Base-by-base conservation (phyloP, 495 filamentous ascomycete species). In the Lophiostoma macrostomum region DNA sequence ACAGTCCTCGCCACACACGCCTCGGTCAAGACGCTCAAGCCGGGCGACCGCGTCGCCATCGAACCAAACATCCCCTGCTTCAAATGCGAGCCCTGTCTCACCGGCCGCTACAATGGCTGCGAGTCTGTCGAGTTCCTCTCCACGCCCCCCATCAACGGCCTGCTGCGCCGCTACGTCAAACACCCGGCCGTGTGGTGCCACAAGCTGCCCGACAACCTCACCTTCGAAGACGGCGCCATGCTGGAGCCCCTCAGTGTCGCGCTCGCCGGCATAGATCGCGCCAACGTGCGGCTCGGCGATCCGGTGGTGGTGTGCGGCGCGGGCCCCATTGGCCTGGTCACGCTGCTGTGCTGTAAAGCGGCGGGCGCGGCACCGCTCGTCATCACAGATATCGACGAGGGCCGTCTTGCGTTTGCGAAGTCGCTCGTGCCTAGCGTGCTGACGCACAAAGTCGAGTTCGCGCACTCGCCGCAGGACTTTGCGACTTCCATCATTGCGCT, bases 171-270 rank as follows among this genome's bases (percentile, higher is more conserved):
- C 64, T 96, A 96, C 66, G 87, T 95, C 72, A 94, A 89, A 68
- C 90, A 96, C 72, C 87, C 86, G 10, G 88, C 90, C 10, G 76
- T 85, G 34, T 94, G 88, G 88, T 95, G 90, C 70, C 88, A 95
- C 76, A 94, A 94, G 76, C 90, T 95, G 58, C 69, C 67, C 5
- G 82, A 83, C 22, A 74, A 84, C 66, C 90, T 96, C 86, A 85
- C 82, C 53, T 96, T 81, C 63, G 90, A 95, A 68, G 81, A 90
- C 54, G 90, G 90, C 42, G 87, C 90, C 18, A 76, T 94, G 69
- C 72, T 95, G 55, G 90, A 96, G 69, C 90, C 90, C 2, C 78
- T 95, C 30, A 86, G 82, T 46, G 90, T 96, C 16, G 84, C 88
- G 23, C 76, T 96, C 34, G 88, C 90, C 4, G 88, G 85, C 5